Conservation (phyloP, 1,284 basidiomycete species). For the Ustilago sp. region DNA sequence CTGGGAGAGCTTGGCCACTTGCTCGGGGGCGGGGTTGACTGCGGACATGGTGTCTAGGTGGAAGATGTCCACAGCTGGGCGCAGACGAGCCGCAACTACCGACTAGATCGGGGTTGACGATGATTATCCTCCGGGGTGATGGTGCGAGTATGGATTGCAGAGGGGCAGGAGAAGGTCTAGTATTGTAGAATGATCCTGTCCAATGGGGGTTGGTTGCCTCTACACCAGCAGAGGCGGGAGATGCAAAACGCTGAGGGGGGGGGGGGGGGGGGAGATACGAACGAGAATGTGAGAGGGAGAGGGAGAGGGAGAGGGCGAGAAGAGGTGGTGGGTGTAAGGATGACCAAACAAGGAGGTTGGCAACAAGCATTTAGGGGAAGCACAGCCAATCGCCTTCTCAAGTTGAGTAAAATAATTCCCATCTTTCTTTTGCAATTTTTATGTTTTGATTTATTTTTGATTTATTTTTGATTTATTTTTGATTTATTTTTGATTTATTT, state of each 20-base stretch:
- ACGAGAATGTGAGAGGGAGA: background rate
- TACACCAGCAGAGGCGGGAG: background rate
- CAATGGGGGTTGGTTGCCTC: background rate
- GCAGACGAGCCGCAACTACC: constrained; percentile 28
- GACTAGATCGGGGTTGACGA: background rate
- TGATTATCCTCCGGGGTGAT: background rate
- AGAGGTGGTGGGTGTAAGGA: background rate
- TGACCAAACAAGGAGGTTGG: background rate
- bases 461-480: too few species aligned
- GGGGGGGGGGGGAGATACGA: background rate
- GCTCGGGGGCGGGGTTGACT: constrained; percentile 30
- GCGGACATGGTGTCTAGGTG: constrained; percentile 27
- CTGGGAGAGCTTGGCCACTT: constrained; percentile 53
- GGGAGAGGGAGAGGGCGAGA: background rate
- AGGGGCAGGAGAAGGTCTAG: background rate
- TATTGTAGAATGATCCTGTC: background rate
- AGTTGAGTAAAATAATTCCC: too few species aligned
- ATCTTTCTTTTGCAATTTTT: too few species aligned
- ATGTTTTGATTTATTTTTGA: too few species aligned
- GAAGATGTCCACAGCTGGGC: constrained; percentile 16
- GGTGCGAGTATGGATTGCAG: background rate
- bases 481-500: too few species aligned
- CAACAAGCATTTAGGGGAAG: background rate
- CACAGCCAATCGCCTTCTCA: too few species aligned
- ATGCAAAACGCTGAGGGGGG: background rate